Evolutionary conservation across 306 rosid species (phyloP).

Genomic region (Cucurbita moschata): DNA sequence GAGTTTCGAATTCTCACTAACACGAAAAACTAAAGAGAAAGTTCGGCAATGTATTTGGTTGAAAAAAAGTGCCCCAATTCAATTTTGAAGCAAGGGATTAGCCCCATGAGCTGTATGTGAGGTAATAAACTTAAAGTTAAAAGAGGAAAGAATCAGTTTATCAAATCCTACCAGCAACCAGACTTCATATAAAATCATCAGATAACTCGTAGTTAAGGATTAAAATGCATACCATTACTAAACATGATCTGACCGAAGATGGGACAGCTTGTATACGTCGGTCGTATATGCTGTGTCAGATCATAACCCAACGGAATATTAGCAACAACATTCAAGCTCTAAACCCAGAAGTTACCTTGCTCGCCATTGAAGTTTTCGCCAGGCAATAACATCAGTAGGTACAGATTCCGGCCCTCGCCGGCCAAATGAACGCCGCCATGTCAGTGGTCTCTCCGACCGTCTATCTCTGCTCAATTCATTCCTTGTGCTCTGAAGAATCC

Average conservation of each 20-base stretch:
- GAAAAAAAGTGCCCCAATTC: neutral
- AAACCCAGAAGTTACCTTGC: conserved; percentile 18
- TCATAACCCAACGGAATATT: neutral
- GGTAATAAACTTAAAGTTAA: neutral
- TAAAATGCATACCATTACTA: conserved; percentile 15
- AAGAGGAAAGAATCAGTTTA: neutral
- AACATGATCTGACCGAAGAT: conserved; percentile 11
- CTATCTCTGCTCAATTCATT: conserved; percentile 7
- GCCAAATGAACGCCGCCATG: conserved; percentile 52
- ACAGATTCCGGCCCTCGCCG: conserved; percentile 27
- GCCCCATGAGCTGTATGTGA: neutral
- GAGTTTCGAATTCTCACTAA: too few species aligned
- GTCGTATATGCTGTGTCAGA: conserved; percentile 20
- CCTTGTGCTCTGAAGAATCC: conserved; percentile 16
- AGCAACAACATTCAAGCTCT: neutral
- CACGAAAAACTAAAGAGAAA: too few species aligned
- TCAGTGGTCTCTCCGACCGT: conserved; percentile 22
- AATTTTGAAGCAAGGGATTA: neutral
- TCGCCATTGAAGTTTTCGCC: conserved; percentile 48
- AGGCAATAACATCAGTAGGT: conserved; percentile 17
- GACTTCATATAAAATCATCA: neutral
- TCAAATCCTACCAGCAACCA: neutral
- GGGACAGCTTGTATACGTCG: conserved; percentile 22
- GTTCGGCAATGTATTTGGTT: neutral
- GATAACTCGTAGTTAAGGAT: neutral